phyloP scores from a whole-genome alignment of 495 filamentous ascomycete species.

The Penicillium maclennaniae region DNA sequence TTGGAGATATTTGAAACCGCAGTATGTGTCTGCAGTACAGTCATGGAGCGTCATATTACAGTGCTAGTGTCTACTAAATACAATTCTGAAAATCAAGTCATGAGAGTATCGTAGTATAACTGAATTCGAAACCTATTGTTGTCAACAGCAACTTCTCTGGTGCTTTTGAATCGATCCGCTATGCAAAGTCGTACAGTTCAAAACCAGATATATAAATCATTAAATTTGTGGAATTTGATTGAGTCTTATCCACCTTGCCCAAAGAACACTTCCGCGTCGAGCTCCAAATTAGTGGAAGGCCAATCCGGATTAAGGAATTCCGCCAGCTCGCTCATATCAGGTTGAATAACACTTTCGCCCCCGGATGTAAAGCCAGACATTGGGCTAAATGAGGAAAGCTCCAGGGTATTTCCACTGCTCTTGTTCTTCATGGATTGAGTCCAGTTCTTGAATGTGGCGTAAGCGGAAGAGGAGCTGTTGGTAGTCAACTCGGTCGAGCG shows the following conservation, averaged over 20 bases:
- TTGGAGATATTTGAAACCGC: constrained; percentile 49
- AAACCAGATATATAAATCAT: not conserved
- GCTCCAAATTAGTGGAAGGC: constrained; percentile 2
- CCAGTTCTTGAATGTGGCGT: constrained; percentile 22
- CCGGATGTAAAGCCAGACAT: constrained; percentile 6
- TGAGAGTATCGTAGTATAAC: no score
- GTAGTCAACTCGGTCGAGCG: not conserved
- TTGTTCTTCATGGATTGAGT: constrained; percentile 20
- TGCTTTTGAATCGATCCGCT: no score
- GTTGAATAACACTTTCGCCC: not conserved
- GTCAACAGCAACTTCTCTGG: no score
- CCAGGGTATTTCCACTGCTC: not conserved
- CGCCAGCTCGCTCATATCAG: constrained; percentile 7
- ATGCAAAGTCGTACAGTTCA: no score
- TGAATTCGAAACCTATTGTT: no score
- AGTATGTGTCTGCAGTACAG: constrained; percentile 77
- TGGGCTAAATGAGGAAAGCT: constrained; percentile 20
- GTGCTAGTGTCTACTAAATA: no score
- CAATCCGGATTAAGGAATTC: constrained; percentile 13
- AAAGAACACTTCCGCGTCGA: constrained; percentile 11
- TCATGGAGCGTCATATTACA: no score
- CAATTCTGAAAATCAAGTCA: no score
- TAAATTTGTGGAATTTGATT: not conserved
- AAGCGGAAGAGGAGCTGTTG: constrained; percentile 7
- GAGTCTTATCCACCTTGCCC: not conserved